Evolutionary conservation across 495 filamentous ascomycete genomes (phyloP).

Genomic region (Copromyces sp.): DNA sequence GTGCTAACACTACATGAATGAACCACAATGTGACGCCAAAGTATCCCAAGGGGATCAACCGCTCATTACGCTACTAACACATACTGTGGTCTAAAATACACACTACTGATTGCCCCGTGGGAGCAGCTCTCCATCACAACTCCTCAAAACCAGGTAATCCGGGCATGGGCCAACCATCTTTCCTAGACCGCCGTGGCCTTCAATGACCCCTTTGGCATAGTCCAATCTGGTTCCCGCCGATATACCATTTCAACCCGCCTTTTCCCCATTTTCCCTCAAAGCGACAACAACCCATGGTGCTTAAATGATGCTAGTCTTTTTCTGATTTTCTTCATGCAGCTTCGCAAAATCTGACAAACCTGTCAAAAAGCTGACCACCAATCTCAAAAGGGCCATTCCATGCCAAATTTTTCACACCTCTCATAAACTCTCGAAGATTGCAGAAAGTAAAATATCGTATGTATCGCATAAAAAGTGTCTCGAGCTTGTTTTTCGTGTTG

Average conservation of each 20-base stretch:
- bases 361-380: neutral
- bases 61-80: neutral
- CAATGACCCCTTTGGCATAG: slow-evolving; percentile 20
- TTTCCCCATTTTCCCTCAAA: slow-evolving; percentile 1
- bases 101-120: neutral
- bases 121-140: slow-evolving; percentile 1
- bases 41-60: neutral
- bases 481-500: neutral
- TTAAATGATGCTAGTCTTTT: slow-evolving; percentile 8
- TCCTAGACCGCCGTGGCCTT: slow-evolving; percentile 24
- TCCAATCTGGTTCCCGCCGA: slow-evolving; percentile 17
- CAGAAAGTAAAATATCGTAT: neutral
- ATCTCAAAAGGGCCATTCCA: neutral
- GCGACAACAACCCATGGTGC: neutral
- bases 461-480: neutral
- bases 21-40: neutral
- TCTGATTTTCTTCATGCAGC: slow-evolving; percentile 1
- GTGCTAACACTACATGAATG: neutral
- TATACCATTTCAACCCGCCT: slow-evolving; percentile 7
- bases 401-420: neutral
- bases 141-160: slow-evolving; percentile 16
- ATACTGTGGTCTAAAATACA: neutral
- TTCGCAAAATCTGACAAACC: neutral
- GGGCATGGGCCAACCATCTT: slow-evolving; percentile 20
- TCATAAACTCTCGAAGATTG: neutral